Evolutionary conservation across 2,329 filamentous ascomycete genomes (phyloP).

Genomic region (Diaporthe ampelina): DNA sequence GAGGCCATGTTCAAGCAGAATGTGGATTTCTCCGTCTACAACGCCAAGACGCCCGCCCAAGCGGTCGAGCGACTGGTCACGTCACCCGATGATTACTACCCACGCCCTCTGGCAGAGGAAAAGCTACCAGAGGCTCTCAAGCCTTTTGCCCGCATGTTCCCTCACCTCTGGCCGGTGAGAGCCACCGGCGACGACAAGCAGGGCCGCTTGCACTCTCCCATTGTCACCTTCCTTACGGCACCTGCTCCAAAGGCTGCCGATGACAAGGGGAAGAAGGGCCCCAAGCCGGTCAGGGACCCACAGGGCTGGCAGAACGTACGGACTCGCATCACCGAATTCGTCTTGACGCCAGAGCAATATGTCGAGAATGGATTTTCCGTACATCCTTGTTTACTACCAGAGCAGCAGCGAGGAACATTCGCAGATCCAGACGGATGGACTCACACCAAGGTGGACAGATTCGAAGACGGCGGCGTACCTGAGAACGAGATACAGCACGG

Average conservation of each 20-base stretch:
- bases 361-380: conserved; percentile 86
- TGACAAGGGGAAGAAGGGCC: conserved; percentile 70
- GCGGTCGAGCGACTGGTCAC: conserved; percentile 54
- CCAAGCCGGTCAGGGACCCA: conserved; percentile 72
- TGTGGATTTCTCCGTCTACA: conserved; percentile 64
- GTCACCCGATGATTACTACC: conserved; percentile 73
- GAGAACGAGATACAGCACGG: conserved; percentile 82
- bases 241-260: conserved; percentile 78
- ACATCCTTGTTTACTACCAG: conserved; percentile 81
- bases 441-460: conserved; percentile 76
- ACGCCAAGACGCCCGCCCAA: conserved; percentile 49
- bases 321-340: conserved; percentile 85
- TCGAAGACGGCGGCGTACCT: conserved; percentile 77
- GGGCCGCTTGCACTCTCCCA: conserved; percentile 86
- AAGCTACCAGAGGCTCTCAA: conserved; percentile 68
- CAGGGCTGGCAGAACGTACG: conserved; percentile 80
- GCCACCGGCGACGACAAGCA: conserved; percentile 88
- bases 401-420: conserved; percentile 67
- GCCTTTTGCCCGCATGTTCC: conserved; percentile 85
- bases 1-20: conserved; percentile 85
- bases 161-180: conserved; percentile 89
- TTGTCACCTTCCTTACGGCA: conserved; percentile 85
- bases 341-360: conserved; percentile 81
- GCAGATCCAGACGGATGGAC: conserved; percentile 82
- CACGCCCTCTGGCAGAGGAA: conserved; percentile 64